Conservation (phyloP, 192 early-diverging fungal genomes). For the Coemansia javaensis region DNA sequence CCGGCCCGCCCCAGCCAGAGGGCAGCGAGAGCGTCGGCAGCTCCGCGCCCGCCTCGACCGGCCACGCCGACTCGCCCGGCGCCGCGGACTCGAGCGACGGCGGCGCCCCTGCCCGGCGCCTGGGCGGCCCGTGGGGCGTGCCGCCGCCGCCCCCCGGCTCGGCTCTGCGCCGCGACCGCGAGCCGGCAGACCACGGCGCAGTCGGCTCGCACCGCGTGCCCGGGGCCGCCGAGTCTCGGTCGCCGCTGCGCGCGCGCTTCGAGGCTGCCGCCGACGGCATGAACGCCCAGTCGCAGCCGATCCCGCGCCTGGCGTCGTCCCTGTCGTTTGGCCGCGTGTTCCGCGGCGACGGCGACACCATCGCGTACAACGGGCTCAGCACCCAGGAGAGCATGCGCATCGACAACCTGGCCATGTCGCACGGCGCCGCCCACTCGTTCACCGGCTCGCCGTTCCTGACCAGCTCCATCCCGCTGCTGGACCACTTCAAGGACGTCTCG, state of each 20-base stretch:
- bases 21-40: not conserved
- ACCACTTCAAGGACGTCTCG: conserved; percentile 29
- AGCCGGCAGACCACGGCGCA: not conserved
- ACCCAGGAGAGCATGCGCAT: conserved; percentile 44
- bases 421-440: conserved; percentile 34
- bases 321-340: conserved; percentile 17
- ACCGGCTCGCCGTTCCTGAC: conserved; percentile 40
- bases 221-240: conserved; percentile 14
- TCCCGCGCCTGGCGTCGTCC: conserved; percentile 24
- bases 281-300: conserved; percentile 39
- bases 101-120: conserved; percentile 1
- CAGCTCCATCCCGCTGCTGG: conserved; percentile 45
- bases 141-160: conserved; percentile 9
- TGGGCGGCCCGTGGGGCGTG: conserved; percentile 10
- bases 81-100: conserved; percentile 13
- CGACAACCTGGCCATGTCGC: conserved; percentile 40
- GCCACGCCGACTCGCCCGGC: not conserved
- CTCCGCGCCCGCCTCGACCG: not conserved
- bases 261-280: conserved; percentile 5
- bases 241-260: conserved; percentile 22
- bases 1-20: not conserved
- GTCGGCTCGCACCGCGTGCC: too few relatives aligned
- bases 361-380: conserved; percentile 26
- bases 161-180: conserved; percentile 6
- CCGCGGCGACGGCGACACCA: conserved; percentile 5